Evolutionary conservation across 73 alveolate genomes (phyloP).

Genomic region (Loxodes magnus): DNA sequence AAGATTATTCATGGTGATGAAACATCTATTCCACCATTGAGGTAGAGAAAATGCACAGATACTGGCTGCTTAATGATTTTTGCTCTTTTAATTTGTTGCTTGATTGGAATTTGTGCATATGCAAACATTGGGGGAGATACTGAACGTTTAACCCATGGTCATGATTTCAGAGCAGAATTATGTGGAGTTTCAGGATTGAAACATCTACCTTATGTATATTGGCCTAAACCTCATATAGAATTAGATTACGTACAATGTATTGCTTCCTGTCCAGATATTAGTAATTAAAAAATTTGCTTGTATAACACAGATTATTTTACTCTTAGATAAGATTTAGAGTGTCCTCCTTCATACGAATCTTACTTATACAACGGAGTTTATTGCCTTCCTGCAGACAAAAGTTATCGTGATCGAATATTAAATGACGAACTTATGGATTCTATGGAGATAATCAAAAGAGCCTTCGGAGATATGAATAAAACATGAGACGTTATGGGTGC

Average conservation of each 20-base stretch:
- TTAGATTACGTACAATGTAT: conserved; percentile 34
- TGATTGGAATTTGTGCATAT: conserved; percentile 10
- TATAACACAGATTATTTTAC: conserved; percentile 10
- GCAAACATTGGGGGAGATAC: conserved; percentile 26
- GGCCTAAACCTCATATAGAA: conserved; percentile 24
- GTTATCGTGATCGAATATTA: too few relatives aligned
- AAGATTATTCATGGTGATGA: too few relatives aligned
- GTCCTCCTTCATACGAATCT: too few relatives aligned
- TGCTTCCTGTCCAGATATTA: conserved; percentile 29
- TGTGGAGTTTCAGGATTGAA: conserved; percentile 30
- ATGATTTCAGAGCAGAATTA: conserved; percentile 33
- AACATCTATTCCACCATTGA: too few relatives aligned
- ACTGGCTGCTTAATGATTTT: conserved; percentile 14
- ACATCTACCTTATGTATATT: conserved; percentile 31
- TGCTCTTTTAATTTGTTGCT: conserved; percentile 10
- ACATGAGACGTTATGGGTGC: too few relatives aligned
- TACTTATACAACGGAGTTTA: too few relatives aligned
- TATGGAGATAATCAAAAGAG: conserved; percentile 6
- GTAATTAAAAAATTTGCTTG: neutral
- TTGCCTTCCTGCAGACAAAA: too few relatives aligned
- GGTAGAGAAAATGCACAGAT: conserved; percentile 25
- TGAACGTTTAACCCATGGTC: conserved; percentile 25
- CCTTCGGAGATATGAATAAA: conserved; percentile 11
- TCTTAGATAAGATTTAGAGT: conserved; percentile 6
- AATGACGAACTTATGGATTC: too few relatives aligned